phyloP scores from a whole-genome alignment of 345 rosid species.

The Citrus medica region DNA sequence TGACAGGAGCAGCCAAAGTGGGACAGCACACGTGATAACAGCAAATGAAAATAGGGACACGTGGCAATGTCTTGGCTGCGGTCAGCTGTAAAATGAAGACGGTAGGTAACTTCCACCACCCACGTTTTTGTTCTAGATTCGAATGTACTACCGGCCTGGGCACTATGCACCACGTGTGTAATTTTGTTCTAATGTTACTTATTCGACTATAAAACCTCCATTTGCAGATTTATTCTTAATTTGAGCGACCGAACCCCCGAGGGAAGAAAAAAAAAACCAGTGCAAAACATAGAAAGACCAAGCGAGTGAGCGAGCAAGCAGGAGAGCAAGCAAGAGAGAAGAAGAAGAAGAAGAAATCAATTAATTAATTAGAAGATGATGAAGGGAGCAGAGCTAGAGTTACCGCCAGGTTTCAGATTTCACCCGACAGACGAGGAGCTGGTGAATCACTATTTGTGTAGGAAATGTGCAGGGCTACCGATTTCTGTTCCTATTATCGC shows the following conservation, averaged over 20 bases:
- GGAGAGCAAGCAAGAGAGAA: background rate
- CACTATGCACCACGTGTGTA: background rate
- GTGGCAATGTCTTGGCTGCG: background rate
- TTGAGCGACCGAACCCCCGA: background rate
- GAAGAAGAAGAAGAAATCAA: background rate
- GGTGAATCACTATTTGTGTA: slow-evolving; percentile 65
- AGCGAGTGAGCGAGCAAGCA: background rate
- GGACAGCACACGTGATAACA: background rate
- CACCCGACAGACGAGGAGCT: slow-evolving; percentile 95
- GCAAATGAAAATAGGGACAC: background rate
- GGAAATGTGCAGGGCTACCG: slow-evolving; percentile 58
- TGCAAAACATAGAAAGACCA: background rate
- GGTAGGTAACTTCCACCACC: background rate
- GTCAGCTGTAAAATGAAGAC: background rate
- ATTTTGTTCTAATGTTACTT: background rate
- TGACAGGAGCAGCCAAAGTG: slow-evolving; percentile 14
- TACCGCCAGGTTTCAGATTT: slow-evolving; percentile 92
- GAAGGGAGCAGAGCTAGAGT: slow-evolving; percentile 45
- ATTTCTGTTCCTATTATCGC: slow-evolving; percentile 70
- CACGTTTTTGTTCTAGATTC: background rate
- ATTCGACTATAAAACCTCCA: background rate
- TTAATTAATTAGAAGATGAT: slow-evolving; percentile 10
- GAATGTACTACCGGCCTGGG: background rate
- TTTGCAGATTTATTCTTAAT: background rate
- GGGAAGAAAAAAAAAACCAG: background rate